Evolutionary conservation across 805 yeast species (phyloP).

Genomic region (Lipomyces sp.): DNA sequence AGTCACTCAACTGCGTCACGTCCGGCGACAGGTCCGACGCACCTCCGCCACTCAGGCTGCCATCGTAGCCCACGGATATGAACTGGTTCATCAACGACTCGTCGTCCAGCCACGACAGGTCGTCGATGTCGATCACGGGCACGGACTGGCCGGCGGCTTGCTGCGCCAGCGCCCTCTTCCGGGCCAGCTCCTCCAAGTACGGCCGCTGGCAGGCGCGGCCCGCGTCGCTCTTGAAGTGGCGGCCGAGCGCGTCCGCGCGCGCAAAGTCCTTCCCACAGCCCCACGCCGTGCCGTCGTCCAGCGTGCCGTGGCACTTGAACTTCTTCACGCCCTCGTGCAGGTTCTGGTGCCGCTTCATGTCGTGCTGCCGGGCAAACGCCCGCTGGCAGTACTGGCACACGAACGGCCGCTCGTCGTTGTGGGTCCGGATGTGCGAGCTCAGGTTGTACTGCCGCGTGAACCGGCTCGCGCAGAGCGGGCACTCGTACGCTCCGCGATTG

Average conservation of each 20-base stretch:
- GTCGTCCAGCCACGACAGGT: no score
- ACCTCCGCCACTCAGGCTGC: no score
- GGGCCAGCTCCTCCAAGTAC: constrained; percentile 49
- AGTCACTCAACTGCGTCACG: no score
- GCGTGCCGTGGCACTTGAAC: constrained; percentile 60
- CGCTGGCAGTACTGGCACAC: constrained; percentile 61
- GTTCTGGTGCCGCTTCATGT: constrained; percentile 69
- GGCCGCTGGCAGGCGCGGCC: constrained; percentile 69
- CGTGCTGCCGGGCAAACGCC: constrained; percentile 74
- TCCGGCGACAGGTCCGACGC: no score
- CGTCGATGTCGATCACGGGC: no score
- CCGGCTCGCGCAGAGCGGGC: constrained; percentile 77
- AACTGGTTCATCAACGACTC: no score
- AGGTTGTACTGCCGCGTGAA: constrained; percentile 92
- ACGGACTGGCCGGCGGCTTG: no score
- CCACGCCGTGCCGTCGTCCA: constrained; percentile 61
- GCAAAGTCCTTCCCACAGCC: constrained; percentile 75
- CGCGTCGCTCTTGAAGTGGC: constrained; percentile 73
- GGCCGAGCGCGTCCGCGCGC: constrained; percentile 70
- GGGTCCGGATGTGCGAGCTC: constrained; percentile 88
- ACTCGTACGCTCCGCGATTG: constrained; percentile 68
- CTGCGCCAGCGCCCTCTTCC: no score
- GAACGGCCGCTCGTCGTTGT: constrained; percentile 69
- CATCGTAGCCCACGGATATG: no score
- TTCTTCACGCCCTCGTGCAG: constrained; percentile 71